A percentile compares a stretch with the other conserved stretches of the same genome.
Conservation (phyloP, 352 stramenopile genomes). For the Phytophthora pistaciae region DNA sequence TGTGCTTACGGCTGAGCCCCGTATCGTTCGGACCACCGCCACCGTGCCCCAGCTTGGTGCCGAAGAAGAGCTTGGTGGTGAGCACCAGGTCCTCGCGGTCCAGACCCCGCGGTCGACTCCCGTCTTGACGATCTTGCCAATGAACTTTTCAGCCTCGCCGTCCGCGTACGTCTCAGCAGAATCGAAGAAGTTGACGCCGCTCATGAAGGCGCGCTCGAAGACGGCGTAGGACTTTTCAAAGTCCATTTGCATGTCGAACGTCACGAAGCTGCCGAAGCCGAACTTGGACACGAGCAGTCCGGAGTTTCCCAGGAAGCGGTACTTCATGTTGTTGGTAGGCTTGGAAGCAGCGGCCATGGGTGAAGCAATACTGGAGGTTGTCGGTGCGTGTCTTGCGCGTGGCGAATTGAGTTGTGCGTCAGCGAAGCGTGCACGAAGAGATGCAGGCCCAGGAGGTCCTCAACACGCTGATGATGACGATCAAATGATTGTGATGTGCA, state of each 20-base stretch:
- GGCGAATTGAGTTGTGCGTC: constrained; percentile 23
- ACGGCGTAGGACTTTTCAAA: constrained; percentile 40
- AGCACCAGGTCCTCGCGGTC: constrained; percentile 59
- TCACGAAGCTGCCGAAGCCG: constrained; percentile 48
- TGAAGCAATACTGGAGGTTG: background rate
- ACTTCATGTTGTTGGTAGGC: constrained; percentile 42
- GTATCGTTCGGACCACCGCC: constrained; percentile 24
- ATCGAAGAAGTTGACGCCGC: constrained; percentile 66
- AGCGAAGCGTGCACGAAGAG: constrained; percentile 1
- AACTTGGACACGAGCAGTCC: constrained; percentile 51
- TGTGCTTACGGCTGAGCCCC: constrained; percentile 53
- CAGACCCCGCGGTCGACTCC: constrained; percentile 40
- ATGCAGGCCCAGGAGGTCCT: constrained; percentile 1
- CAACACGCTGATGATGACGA: constrained; percentile 10
- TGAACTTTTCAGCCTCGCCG: constrained; percentile 44
- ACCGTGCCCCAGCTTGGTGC: constrained; percentile 17
- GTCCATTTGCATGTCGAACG: constrained; percentile 43
- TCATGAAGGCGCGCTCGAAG: constrained; percentile 40
- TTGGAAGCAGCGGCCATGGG: constrained; percentile 15
- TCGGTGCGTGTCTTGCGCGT: constrained; percentile 2
- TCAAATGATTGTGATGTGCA: constrained; percentile 13
- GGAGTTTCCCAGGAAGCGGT: constrained; percentile 49
- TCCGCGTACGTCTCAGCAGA: constrained; percentile 51
- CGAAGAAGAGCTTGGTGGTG: constrained; percentile 65
- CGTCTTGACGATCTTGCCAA: constrained; percentile 56